Conservation (phyloP, 306 rosid species). For the Quercus gilva region DNA sequence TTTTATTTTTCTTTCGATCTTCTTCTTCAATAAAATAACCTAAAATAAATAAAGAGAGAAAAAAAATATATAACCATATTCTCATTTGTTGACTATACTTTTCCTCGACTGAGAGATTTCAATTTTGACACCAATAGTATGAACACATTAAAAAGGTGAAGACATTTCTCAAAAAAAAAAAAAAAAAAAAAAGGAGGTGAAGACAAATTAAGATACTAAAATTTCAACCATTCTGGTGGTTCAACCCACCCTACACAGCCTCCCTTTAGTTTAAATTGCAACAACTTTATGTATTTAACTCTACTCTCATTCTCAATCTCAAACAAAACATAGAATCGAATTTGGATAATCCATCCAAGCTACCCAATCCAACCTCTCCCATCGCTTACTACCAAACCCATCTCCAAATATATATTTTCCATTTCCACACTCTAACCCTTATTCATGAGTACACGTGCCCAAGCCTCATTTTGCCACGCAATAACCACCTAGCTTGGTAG, state of each 20-base stretch:
- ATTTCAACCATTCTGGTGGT: constrained; percentile 59
- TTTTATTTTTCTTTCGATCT: too few species aligned
- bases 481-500: constrained; percentile 15
- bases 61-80: constrained; percentile 1
- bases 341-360: constrained; percentile 29
- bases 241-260: constrained; percentile 43
- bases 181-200: background rate
- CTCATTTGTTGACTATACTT: constrained; percentile 12
- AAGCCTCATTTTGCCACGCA: constrained; percentile 29
- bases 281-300: background rate
- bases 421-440: constrained; percentile 3
- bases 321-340: constrained; percentile 40
- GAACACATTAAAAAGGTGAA: background rate
- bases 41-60: too few species aligned
- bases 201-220: constrained; percentile 11
- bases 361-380: constrained; percentile 34
- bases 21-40: too few species aligned
- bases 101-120: constrained; percentile 22
- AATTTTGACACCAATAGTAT: constrained; percentile 29
- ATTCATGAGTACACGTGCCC: constrained; percentile 27
- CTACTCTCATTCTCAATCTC: background rate
- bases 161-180: background rate
- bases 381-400: constrained; percentile 22
- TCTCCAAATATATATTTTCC: constrained; percentile 13
- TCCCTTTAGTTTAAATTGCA: background rate